Conservation (phyloP, 1,139 yeast genomes). For the Lizanozyma gosingica region DNA sequence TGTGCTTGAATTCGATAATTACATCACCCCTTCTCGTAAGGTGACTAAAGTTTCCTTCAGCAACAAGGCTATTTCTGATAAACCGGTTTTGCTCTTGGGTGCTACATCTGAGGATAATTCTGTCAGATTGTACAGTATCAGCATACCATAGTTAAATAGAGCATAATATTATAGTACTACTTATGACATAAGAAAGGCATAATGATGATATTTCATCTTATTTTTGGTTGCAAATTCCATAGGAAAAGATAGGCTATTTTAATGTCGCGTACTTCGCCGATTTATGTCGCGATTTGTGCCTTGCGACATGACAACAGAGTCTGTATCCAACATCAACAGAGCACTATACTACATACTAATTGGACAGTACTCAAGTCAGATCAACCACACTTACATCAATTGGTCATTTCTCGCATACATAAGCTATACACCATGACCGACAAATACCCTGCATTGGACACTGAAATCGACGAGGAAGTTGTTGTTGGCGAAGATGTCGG, state of each 20-base stretch:
- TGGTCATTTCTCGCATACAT: not conserved
- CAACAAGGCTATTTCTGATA: conserved; percentile 11
- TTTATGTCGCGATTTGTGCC: not conserved
- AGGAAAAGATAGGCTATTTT: too few relatives aligned
- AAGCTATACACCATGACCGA: conserved; percentile 51
- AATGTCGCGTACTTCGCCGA: not conserved
- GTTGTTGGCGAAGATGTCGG: conserved; percentile 12
- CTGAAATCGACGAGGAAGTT: conserved; percentile 21
- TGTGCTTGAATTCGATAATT: conserved; percentile 21
- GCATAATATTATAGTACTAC: too few relatives aligned
- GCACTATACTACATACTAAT: too few relatives aligned
- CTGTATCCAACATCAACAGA: not conserved
- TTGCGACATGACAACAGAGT: not conserved
- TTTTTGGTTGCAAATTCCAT: too few relatives aligned
- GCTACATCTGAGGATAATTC: conserved; percentile 68
- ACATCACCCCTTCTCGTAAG: conserved; percentile 51
- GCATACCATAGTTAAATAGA: conserved; percentile 5
- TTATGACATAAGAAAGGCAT: too few relatives aligned
- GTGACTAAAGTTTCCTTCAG: conserved; percentile 55
- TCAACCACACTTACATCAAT: not conserved
- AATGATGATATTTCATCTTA: too few relatives aligned
- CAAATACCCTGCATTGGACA: conserved; percentile 70
- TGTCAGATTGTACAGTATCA: conserved; percentile 45
- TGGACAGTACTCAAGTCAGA: too few relatives aligned
- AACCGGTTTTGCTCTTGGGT: conserved; percentile 34